Evolutionary conservation across 192 early-diverging fungal species (phyloP), one percentile per base, ranked within the genome.

Genomic region (Rhizoclosmatium sp.): DNA sequence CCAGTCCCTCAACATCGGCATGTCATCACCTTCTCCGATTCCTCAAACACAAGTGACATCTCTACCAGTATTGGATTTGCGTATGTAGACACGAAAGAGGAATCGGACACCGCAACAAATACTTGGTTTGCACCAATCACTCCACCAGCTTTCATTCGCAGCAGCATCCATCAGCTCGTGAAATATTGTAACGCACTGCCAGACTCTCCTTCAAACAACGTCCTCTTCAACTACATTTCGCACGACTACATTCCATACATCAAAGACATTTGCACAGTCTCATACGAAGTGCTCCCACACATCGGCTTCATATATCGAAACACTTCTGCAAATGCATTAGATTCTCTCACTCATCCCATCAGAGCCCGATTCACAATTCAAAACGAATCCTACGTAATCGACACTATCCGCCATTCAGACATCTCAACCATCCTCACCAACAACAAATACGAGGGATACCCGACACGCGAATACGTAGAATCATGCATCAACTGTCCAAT

Each of bases 341-440:
- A 65, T 7, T 14, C 19, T 12, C 19, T 19, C 40, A 40, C 2
- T 65, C 62, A 31, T 12, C 21, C 62, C 40, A 12, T 40, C 12
- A 39, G 62, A 14, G 40, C 62, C 40, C 39, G n/a, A 19, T 65
- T 65, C 21, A 12, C 14, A 2, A 39, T 65, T 39, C 21, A 40
- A 2, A 39, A 65, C 62, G 62, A 65, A 40, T 14, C 62, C 19
- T 65, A 31, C 40, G 62, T 65, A 12, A 65, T 65, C 21, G 62
- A 65, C 62, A 2, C 19, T 39, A 39, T 39, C 21, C 62, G 62
- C 62, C 14, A 12, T 12, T 19, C 12, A 12, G 62, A 65, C 7
- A 12, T 65, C 21, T 19, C 19, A 14, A 31, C 40, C 40, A 39
- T 65, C 39, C 12, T 40, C 40, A 65, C 16, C 39, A 65, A 65